phyloP scores from a whole-genome alignment of 1,284 basidiomycete genomes.

The Lignosus rhinocerotis region DNA sequence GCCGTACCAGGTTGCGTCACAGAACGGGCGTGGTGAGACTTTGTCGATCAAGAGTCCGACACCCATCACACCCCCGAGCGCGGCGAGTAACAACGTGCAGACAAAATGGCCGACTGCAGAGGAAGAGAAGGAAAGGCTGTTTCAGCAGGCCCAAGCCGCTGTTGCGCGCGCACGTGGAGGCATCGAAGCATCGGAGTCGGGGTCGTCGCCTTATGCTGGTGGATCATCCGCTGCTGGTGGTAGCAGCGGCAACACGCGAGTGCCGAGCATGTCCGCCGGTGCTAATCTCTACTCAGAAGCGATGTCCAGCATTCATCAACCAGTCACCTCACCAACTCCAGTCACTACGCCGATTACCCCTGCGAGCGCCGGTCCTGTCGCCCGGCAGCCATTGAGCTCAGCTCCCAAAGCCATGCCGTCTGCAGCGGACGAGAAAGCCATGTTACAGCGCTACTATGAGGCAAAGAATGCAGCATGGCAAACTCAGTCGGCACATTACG shows the following conservation, averaged over 20 bases:
- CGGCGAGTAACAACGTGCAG: slow-evolving; percentile 11
- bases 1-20: not conserved
- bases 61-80: slow-evolving; percentile 6
- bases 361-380: not conserved
- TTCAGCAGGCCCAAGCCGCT: slow-evolving; percentile 62
- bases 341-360: not conserved
- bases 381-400: not conserved
- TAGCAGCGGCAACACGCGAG: not conserved
- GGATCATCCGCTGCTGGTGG: slow-evolving; percentile 1
- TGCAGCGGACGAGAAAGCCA: slow-evolving; percentile 63
- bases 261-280: slow-evolving; percentile 39
- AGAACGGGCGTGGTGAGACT: slow-evolving; percentile 3
- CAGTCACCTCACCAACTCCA: slow-evolving; percentile 9
- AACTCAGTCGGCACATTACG: slow-evolving; percentile 40
- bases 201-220: not conserved
- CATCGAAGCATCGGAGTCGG: slow-evolving; percentile 6
- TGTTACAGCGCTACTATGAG: slow-evolving; percentile 63
- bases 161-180: slow-evolving; percentile 33
- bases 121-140: slow-evolving; percentile 71
- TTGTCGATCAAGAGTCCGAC: slow-evolving; percentile 1
- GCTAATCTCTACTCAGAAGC: slow-evolving; percentile 47
- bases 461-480: slow-evolving; percentile 70
- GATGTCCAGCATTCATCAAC: slow-evolving; percentile 40
- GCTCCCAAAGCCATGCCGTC: slow-evolving; percentile 29
- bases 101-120: slow-evolving; percentile 63